A percentile compares a stretch with the other conserved stretches of the same genome.
Evolutionary conservation across 2,329 filamentous ascomycete species (phyloP).

Genomic region (Penicillium italicum): DNA sequence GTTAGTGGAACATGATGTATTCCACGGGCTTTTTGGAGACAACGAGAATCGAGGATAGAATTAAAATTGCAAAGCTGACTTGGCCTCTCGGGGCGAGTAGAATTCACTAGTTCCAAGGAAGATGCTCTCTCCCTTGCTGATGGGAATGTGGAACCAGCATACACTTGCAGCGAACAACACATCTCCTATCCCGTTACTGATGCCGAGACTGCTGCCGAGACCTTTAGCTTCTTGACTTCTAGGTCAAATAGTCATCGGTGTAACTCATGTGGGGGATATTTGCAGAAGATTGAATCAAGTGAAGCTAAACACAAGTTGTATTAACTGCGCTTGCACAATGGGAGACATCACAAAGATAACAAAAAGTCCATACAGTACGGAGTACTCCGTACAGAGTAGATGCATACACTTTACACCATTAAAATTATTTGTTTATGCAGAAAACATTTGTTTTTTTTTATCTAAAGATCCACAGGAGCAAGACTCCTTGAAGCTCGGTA

Average conservation of each 20-base stretch:
- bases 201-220: background rate
- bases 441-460: slow-evolving; percentile 4
- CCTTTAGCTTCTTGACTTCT: background rate
- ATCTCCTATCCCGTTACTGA: background rate
- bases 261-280: slow-evolving; percentile 1
- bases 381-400: slow-evolving; percentile 1
- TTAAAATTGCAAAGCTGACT: background rate
- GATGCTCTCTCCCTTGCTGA: slow-evolving; percentile 5
- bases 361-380: background rate
- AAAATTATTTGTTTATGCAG: background rate
- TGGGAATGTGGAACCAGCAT: slow-evolving; percentile 7
- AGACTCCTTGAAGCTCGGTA: background rate
- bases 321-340: slow-evolving; percentile 2
- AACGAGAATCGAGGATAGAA: background rate
- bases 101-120: slow-evolving; percentile 1
- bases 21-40: background rate
- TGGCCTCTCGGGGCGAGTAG: background rate
- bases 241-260: background rate
- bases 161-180: slow-evolving; percentile 3
- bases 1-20: slow-evolving; percentile 1
- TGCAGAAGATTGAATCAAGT: slow-evolving; percentile 2
- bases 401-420: background rate
- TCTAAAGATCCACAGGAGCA: slow-evolving; percentile 14
- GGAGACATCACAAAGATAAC: background rate
- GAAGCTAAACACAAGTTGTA: background rate